These are phyloP conservation scores for Byssoonygena ceratinophila DNA, from an alignment of 2,329 filamentous ascomycete genomes.

Conservation along the genomic window DNA sequence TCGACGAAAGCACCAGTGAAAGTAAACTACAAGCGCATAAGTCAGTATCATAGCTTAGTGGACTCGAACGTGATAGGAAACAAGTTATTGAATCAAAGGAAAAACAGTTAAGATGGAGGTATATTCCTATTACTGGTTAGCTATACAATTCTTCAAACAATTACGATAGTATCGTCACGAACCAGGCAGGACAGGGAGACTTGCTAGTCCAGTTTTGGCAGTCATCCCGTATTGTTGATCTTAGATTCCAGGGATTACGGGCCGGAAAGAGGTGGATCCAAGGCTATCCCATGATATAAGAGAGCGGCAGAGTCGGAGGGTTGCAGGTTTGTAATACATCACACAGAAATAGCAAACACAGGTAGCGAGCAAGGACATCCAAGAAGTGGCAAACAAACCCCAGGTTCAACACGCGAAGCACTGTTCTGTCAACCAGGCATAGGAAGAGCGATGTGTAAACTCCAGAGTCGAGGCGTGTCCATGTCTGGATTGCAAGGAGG, in stretches of 20 bases:
- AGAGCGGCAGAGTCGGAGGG: not conserved
- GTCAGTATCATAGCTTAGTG: slow-evolving; percentile 13
- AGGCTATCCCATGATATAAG: not conserved
- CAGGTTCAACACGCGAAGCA: not conserved
- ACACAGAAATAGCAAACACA: slow-evolving; percentile 6
- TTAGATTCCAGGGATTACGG: not conserved
- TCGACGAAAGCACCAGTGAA: slow-evolving; percentile 4
- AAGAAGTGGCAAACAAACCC: slow-evolving; percentile 3
- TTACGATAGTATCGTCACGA: not conserved
- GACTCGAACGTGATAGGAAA: slow-evolving; percentile 1
- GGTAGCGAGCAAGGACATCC: not conserved
- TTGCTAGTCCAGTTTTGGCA: not conserved
- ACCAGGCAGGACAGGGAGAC: slow-evolving; percentile 1
- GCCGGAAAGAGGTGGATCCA: not conserved
- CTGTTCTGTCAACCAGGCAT: slow-evolving; percentile 13
- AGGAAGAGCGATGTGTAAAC: slow-evolving; percentile 4
- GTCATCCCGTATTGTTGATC: not conserved
- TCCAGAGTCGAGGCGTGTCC: not conserved
- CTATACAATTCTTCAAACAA: not conserved
- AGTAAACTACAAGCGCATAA: slow-evolving; percentile 6
- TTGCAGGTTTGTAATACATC: slow-evolving; percentile 6
- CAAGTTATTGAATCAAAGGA: not conserved
- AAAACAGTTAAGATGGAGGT: not conserved
- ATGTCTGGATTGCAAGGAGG: not conserved
- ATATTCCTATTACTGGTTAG: not conserved